phyloP scores from a whole-genome alignment of 2,329 filamentous ascomycete species.

The Colletotrichum sp. region DNA sequence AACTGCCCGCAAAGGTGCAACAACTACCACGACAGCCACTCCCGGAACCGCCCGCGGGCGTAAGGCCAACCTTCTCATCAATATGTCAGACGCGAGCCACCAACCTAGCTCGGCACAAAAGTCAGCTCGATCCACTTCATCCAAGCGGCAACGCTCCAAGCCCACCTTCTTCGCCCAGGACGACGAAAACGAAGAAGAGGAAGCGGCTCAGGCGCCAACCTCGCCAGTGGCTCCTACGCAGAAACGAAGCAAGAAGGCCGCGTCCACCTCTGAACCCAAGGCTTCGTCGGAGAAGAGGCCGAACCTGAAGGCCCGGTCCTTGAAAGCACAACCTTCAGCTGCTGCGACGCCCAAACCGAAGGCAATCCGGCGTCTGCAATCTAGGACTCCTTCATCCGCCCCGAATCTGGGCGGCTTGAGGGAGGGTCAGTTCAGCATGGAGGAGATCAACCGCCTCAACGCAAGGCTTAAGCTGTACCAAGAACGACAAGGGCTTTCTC shows the following conservation, averaged over 20 bases:
- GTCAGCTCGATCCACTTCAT: constrained; percentile 36
- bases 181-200: constrained; percentile 11
- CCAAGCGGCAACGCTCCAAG: constrained; percentile 44
- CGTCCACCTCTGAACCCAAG: neutral
- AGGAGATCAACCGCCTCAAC: constrained; percentile 34
- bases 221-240: neutral
- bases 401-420: neutral
- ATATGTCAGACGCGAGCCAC: constrained; percentile 20
- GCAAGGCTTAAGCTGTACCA: constrained; percentile 39
- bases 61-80: neutral
- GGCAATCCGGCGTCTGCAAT: neutral
- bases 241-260: neutral
- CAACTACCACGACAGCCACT: constrained; percentile 30
- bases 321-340: neutral
- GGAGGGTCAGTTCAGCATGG: constrained; percentile 46
- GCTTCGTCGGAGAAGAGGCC: neutral
- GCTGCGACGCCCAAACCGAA: neutral
- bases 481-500: constrained; percentile 45
- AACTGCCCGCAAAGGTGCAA: constrained; percentile 35
- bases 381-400: neutral
- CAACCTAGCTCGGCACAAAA: constrained; percentile 7
- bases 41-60: neutral
- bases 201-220: neutral
- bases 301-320: neutral
- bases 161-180: constrained; percentile 48